These are phyloP conservation scores for Microbotryomycetes sp. DNA, from an alignment of 1,284 basidiomycete genomes.

Conservation along the genomic window DNA sequence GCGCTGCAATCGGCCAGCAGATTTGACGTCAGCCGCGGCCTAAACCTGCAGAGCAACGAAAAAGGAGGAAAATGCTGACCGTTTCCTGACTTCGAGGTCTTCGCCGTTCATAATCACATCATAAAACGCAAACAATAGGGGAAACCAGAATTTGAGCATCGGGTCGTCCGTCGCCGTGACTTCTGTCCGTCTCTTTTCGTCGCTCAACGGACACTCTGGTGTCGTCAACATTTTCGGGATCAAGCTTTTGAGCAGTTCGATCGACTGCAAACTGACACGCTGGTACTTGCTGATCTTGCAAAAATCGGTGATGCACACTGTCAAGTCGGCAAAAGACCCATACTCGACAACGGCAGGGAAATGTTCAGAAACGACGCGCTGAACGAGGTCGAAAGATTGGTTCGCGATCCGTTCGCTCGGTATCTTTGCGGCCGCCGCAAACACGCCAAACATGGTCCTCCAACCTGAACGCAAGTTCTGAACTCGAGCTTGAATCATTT, in stretches of 20 bases:
- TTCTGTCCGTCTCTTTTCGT: constrained; percentile 32
- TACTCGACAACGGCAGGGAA: constrained; percentile 84
- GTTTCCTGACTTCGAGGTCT: constrained; percentile 89
- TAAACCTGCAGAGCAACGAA: not conserved
- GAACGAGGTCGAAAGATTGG: constrained; percentile 95
- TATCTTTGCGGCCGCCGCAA: constrained; percentile 89
- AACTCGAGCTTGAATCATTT: constrained; percentile 95
- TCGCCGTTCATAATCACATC: constrained; percentile 99
- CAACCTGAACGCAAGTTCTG: constrained; percentile 96
- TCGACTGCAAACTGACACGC: constrained; percentile 91
- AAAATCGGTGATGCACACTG: constrained; percentile 96
- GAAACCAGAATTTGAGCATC: constrained; percentile 96
- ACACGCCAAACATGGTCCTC: constrained; percentile 98
- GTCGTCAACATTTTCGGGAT: constrained; percentile 84
- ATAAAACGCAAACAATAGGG: constrained; percentile 91
- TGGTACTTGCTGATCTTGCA: constrained; percentile 99
- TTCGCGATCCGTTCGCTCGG: constrained; percentile 74
- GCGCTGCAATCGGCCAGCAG: constrained; percentile 60
- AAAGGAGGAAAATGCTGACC: constrained; percentile 54
- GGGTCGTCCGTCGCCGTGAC: constrained; percentile 55
- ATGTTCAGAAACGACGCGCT: constrained; percentile 80
- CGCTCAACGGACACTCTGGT: constrained; percentile 65
- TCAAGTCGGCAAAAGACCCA: constrained; percentile 91
- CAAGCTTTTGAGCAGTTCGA: constrained; percentile 81
- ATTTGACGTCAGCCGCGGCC: not conserved